Evolutionary conservation across 2,329 filamentous ascomycete species (phyloP), one percentile per base, ranked within the genome.

Genomic region (Curvularia lunata): DNA sequence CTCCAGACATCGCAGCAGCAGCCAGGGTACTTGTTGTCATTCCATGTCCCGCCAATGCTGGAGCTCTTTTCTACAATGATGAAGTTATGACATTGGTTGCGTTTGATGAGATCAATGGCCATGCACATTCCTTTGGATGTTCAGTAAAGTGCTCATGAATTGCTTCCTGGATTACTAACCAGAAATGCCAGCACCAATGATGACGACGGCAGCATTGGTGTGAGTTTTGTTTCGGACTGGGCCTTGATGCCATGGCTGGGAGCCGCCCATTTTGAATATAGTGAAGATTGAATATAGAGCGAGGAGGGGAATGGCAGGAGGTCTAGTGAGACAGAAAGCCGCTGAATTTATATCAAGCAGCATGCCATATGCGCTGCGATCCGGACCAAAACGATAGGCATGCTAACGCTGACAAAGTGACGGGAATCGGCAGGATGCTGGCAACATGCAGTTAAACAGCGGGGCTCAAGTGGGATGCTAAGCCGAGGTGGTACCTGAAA

Each of bases 1-100:
- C 79, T 83, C 79, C 79, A 83, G 9, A 86, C 82, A 66, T 84
- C 83, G 59, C 83, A 85, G 62, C 82, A 84, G 63, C 81, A 84
- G 6, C 81, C 84, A 2, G 83, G 84, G 62, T 85, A 87, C 56
- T 80, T 82, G 67, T 86, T 85, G 63, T 86, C 83, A 48, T 72
- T 71, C 83, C 82, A 85, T 12, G 82, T 84, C 4, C 84, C 84
- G 5, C 83, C 83, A 10, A 85, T 71, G 1, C 79, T 80, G 16
- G 80, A 80, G 27, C 80, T 82, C 70, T 85, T 85, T 65, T 86
- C 84, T 1, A 85, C 70, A 25, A 86, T 84, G 53, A 86, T 76
- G 63, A 86, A 85, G 62, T 86, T 85, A 40, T 78, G 78, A 62
- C 80, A 81, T 43, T 82, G 79, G 63, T 81, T 82, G 8, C 77